phyloP scores from a whole-genome alignment of 345 rosid genomes.

The Populus pruinosa region DNA sequence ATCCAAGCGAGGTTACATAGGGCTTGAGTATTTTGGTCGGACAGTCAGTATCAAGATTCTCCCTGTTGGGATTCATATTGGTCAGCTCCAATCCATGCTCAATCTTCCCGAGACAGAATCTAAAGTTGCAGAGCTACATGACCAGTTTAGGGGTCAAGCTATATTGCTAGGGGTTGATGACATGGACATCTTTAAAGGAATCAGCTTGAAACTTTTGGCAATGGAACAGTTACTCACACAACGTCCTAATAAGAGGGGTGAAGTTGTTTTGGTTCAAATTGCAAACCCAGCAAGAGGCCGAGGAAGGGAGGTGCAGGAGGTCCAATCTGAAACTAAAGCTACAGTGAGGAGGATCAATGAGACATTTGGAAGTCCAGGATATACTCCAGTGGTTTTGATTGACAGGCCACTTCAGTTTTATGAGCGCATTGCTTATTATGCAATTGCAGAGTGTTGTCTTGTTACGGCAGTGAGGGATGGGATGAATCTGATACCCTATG shows the following conservation, averaged over 20 bases:
- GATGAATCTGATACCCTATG: conserved; percentile 95
- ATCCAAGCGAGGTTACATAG: conserved; percentile 87
- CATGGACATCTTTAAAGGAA: conserved; percentile 95
- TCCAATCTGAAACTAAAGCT: conserved; percentile 67
- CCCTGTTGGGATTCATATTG: conserved; percentile 86
- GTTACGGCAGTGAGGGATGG: conserved; percentile 96
- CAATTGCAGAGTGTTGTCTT: conserved; percentile 87
- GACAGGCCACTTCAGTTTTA: conserved; percentile 73
- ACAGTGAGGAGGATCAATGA: conserved; percentile 69
- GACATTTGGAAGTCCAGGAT: conserved; percentile 72
- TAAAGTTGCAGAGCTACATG: conserved; percentile 60
- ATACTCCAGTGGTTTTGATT: conserved; percentile 67
- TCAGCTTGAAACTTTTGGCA: conserved; percentile 87
- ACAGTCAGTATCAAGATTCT: conserved; percentile 86
- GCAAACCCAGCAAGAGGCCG: conserved; percentile 96
- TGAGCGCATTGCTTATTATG: conserved; percentile 88
- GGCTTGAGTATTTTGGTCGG: conserved; percentile 86
- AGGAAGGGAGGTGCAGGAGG: conserved; percentile 83
- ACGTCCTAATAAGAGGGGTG: conserved; percentile 60
- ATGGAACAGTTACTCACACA: conserved; percentile 86
- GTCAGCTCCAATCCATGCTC: conserved; percentile 75
- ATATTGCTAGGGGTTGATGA: conserved; percentile 91
- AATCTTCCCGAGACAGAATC: conserved; percentile 70
- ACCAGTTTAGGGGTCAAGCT: conserved; percentile 54
- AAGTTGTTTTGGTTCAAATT: conserved; percentile 88